Percentiles rank a stretch among this genome's conserved stretches.
phyloP scores from a whole-genome alignment of 2,329 filamentous ascomycete species.

The Fusarium sarcochroum region DNA sequence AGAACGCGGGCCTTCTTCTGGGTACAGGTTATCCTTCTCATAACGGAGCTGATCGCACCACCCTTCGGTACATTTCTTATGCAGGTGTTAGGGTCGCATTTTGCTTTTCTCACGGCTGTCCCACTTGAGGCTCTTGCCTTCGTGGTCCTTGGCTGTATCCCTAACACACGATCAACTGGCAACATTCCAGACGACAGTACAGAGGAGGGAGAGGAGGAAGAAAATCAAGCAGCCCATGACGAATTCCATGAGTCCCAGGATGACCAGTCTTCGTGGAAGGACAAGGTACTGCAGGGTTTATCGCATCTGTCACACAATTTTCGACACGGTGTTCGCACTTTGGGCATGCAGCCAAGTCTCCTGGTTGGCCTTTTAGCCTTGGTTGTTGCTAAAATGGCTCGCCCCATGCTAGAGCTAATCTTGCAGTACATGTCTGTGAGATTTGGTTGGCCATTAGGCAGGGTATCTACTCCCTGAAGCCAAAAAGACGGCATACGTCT shows the following conservation, averaged over 20 bases:
- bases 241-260: background rate
- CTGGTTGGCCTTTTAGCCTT: background rate
- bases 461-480: background rate
- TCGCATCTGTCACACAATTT: background rate
- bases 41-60: constrained; percentile 1
- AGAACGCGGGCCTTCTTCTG: constrained; percentile 10
- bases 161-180: background rate
- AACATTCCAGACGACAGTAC: background rate
- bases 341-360: background rate
- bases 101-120: constrained; percentile 1
- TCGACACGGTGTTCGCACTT: background rate
- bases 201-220: background rate
- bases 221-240: background rate
- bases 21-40: constrained; percentile 3
- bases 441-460: background rate
- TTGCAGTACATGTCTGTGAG: constrained; percentile 15
- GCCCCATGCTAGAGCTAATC: constrained; percentile 2
- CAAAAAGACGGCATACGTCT: background rate
- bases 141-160: background rate
- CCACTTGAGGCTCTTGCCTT: constrained; percentile 12
- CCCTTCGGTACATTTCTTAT: constrained; percentile 1
- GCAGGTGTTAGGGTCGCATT: background rate
- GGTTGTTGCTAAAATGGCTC: constrained; percentile 6
- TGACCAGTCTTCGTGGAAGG: accelerated
- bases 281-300: background rate